Conservation (phyloP, 164 flowering plant species). For the Warburgia ugandensis region DNA sequence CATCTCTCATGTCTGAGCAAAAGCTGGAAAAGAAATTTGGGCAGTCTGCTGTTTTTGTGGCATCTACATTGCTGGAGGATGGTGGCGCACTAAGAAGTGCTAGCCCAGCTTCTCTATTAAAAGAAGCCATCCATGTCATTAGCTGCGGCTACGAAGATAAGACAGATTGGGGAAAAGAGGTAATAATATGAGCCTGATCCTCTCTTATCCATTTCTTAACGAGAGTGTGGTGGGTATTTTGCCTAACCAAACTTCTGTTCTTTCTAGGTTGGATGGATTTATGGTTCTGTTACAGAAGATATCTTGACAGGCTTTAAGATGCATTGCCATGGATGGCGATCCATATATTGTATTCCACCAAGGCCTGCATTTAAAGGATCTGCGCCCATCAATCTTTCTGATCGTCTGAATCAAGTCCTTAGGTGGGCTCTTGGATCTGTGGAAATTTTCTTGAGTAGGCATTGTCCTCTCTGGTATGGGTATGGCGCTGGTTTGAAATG, state of each 20-base stretch:
- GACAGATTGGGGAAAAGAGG: slow-evolving; percentile 85
- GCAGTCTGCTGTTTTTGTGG: slow-evolving; percentile 63
- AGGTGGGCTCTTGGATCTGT: slow-evolving; percentile 77
- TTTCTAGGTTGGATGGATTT: slow-evolving; percentile 63
- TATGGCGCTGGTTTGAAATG: slow-evolving; percentile 52
- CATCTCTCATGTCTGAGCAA: slow-evolving; percentile 30
- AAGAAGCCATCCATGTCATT: slow-evolving; percentile 79
- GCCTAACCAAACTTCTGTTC: not conserved
- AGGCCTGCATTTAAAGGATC: slow-evolving; percentile 66
- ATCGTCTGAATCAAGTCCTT: slow-evolving; percentile 61
- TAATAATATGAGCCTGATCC: slow-evolving; percentile 10
- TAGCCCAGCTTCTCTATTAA: slow-evolving; percentile 49
- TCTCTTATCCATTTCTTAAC: not conserved
- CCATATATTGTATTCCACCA: slow-evolving; percentile 50
- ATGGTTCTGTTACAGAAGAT: slow-evolving; percentile 65
- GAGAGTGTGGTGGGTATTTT: not conserved
- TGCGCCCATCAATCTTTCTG: slow-evolving; percentile 69
- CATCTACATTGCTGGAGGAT: slow-evolving; percentile 52
- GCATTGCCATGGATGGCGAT: slow-evolving; percentile 73
- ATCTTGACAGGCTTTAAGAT: slow-evolving; percentile 69
- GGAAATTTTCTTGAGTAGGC: slow-evolving; percentile 64
- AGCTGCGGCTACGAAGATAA: slow-evolving; percentile 77
- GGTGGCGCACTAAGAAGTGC: slow-evolving; percentile 47
- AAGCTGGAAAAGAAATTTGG: slow-evolving; percentile 67
- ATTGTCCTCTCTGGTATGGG: slow-evolving; percentile 67